Conservation (phyloP, 2,329 filamentous ascomycete genomes). For the Phyllachora maydis region DNA sequence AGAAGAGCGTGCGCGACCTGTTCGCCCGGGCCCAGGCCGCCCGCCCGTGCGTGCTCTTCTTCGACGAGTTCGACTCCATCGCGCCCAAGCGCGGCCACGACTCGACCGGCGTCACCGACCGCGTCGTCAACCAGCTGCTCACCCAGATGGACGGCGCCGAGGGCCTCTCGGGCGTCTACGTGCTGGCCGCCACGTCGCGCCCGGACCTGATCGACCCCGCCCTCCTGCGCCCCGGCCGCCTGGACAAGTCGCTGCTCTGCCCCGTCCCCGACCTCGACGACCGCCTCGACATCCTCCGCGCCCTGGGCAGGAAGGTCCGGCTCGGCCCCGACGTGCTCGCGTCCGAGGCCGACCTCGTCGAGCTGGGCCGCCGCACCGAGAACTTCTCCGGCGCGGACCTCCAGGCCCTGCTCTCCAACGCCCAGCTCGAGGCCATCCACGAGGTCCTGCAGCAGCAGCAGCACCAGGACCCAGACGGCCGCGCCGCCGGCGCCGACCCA, state of each 20-base stretch:
- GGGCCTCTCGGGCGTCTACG: constrained; percentile 84
- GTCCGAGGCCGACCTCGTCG: constrained; percentile 34
- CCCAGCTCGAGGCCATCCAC: constrained; percentile 91
- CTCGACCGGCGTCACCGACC: constrained; percentile 92
- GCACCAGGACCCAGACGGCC: constrained; percentile 6
- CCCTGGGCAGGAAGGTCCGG: constrained; percentile 64
- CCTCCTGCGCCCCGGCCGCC: constrained; percentile 68
- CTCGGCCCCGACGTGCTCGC: constrained; percentile 45
- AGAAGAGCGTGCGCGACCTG: constrained; percentile 87
- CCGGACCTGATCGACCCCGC: constrained; percentile 94
- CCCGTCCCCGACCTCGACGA: constrained; percentile 69
- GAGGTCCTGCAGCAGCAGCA: constrained; percentile 55
- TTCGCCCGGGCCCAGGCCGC: constrained; percentile 87
- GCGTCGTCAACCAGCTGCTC: constrained; percentile 92
- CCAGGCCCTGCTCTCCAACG: constrained; percentile 88
- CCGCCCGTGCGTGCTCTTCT: constrained; percentile 86
- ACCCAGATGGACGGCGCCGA: constrained; percentile 99
- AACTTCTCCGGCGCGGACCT: constrained; percentile 90
- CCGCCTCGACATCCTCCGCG: constrained; percentile 69
- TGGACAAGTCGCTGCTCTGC: constrained; percentile 86
- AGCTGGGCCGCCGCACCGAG: constrained; percentile 61
- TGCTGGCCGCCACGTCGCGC: constrained; percentile 79
- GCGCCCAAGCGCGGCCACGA: constrained; percentile 95
- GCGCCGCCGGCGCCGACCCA: constrained; percentile 7
- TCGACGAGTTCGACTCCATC: constrained; percentile 96